Evolutionary conservation across 2,329 filamentous ascomycete species (phyloP), one percentile per base, ranked within the genome.

Genomic region (Macrophomina phaseolina): DNA sequence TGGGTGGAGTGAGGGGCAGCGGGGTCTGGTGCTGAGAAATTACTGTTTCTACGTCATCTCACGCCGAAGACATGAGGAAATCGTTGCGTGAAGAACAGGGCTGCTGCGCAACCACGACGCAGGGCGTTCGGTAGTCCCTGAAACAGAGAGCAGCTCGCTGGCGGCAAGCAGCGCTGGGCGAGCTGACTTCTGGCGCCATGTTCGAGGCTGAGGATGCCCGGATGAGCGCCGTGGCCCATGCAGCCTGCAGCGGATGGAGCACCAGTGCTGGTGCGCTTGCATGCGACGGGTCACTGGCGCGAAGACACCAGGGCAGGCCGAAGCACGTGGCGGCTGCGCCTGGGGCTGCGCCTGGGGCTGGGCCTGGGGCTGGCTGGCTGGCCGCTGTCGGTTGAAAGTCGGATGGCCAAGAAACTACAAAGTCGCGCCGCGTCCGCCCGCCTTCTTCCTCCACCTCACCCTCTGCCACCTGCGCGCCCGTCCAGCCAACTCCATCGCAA

Each of bases 401-500:
- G 45, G 58, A 52, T 14, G 32, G 40, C 58, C 58, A 36, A 61
- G 58, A 23, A 14, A 6, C 58, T 49, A 49, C 30, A 62, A 62
- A 49, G 42, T 62, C 58, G 58, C 58, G 42, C 40, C 23, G 38
- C 55, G 6, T 18, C 38, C 32, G 42, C 58, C 36, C 42, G 28
- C 14, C 58, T 49, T 61, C 18, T 38, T 32, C 58, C 18, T 36
- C 48, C 62, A 28, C 46, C 14, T 45, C 62, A 36, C 49, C 51
- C 14, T 18, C 18, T 7, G 23, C 30, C 18, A 16, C 32, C 30
- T 38, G 36, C 40, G 36, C 40, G 51, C 51, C 49, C 62, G 42
- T 8, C 4, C 56, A 28, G 56, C 38, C 56, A 49, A 49, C 58
- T 28, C 42, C 58, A 62, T 49, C 58, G 49, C 62, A 64, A 81